Evolutionary conservation across 1,284 basidiomycete genomes (phyloP), one percentile per base, ranked within the genome.

Genomic region (Ganoderma meredithae): DNA sequence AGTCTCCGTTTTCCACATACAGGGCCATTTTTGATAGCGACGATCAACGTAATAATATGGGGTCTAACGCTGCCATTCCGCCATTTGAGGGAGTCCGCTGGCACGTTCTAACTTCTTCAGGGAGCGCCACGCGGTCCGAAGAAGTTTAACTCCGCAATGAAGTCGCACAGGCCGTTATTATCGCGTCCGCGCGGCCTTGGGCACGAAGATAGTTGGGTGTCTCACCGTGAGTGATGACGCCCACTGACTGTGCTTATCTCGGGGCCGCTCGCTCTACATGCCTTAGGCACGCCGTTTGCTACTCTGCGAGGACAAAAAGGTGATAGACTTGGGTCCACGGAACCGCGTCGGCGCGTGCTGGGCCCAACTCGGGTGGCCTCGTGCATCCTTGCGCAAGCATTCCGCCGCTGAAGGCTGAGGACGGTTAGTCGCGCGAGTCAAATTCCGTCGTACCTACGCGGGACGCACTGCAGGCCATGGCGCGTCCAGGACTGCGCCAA

Each of bases 11-110:
- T 68, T 66, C 60, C 64, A 63, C 71, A 65, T 73, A 66, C 67
- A 74, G 75, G 71, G 75, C 72, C 55, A n/a, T 27, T 15, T 43
- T 69, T 69, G 73, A 73, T 71, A 69, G 63, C 70, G 64, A 70
- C 63, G 59, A 60, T 63, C 67, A 64, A 71, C 67, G 67, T 74
- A 72, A 71, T 62, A 39, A 41, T 22, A 27, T 31, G 64, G 40
- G 66, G 64, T 67, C 66, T 68, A 62, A 66, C 62, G 52, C 67
- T 49, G 47, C 47, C 22, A 25, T 44, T 61, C 19, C 44, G 44
- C n/a, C 8, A 17, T 63, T 52, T 64, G 61, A 62, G 25, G 27
- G 65, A 59, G 60, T 63, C 67, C 39, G 44, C 49, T 44, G n/a
- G 27, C 44, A 67, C 62, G 2, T 31, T 31, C 27, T 31, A 3